Evolutionary conservation across 495 filamentous ascomycete species (phyloP).

Genomic region (Cetradonia linearis): DNA sequence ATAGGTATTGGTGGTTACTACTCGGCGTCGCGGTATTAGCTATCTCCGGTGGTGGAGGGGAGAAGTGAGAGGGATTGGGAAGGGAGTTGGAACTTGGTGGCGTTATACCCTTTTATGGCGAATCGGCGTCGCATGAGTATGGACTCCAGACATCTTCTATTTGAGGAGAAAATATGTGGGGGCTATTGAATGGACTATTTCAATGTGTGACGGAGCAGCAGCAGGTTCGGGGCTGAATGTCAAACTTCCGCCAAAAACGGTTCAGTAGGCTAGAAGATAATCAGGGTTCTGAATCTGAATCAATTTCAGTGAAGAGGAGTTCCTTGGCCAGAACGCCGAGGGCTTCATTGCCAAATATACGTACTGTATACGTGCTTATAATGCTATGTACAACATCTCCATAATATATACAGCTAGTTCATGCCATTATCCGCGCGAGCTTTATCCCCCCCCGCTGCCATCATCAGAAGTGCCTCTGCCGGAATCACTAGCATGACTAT

Average conservation of each 20-base stretch:
- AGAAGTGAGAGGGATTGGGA: slow-evolving; percentile 9
- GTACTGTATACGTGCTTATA: background rate
- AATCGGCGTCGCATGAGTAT: no score
- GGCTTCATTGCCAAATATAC: background rate
- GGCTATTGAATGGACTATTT: no score
- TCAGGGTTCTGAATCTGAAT: no score
- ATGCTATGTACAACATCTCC: background rate
- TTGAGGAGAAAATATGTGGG: no score
- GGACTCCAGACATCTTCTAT: no score
- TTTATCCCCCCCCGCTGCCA: background rate
- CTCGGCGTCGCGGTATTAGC: slow-evolving; percentile 21
- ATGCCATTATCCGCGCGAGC: slow-evolving; percentile 4
- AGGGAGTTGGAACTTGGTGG: background rate
- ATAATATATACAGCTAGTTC: background rate
- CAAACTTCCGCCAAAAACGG: no score
- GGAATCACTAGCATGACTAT: slow-evolving; percentile 37
- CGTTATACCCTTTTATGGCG: no score
- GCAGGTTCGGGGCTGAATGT: no score
- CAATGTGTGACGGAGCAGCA: no score
- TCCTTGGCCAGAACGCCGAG: background rate
- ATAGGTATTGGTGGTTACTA: slow-evolving; percentile 24
- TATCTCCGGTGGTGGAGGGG: slow-evolving; percentile 18
- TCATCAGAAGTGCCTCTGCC: background rate
- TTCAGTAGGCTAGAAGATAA: no score
- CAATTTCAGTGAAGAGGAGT: no score